Evolutionary conservation across 768 basidiomycete genomes (phyloP).

Genomic region (Galerina marginata): DNA sequence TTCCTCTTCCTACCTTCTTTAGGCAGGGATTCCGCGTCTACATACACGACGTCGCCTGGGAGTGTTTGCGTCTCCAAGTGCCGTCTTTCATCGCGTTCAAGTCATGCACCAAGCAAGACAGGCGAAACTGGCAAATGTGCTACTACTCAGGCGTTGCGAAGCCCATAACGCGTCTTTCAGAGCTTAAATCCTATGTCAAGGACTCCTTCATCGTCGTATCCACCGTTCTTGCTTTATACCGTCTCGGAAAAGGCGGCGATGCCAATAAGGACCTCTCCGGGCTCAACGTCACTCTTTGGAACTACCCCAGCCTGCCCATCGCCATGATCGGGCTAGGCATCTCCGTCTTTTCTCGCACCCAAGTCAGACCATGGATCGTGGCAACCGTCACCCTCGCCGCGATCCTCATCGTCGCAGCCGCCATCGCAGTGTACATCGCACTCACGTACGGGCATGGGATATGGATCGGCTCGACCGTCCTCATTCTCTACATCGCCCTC

Average conservation of each 20-base stretch:
- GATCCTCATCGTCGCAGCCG: neutral
- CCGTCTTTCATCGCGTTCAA: slow-evolving; percentile 5
- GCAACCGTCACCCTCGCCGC: neutral
- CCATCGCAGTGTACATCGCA: slow-evolving; percentile 4
- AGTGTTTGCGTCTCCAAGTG: slow-evolving; percentile 1
- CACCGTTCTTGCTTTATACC: no score
- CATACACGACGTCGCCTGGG: slow-evolving; percentile 9
- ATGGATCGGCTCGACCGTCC: neutral
- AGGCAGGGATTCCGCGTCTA: neutral
- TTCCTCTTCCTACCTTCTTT: slow-evolving; percentile 2
- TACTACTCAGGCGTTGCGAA: slow-evolving; percentile 5
- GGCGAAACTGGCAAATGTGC: neutral
- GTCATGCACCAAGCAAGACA: neutral
- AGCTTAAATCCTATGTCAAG: no score
- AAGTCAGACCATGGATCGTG: slow-evolving; percentile 3
- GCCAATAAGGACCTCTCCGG: slow-evolving; percentile 3
- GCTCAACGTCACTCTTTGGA: slow-evolving; percentile 5
- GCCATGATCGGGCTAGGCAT: slow-evolving; percentile 9
- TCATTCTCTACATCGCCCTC: neutral
- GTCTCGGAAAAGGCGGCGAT: no score
- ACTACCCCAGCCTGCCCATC: slow-evolving; percentile 11
- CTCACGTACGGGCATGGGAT: neutral
- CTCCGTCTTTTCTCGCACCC: slow-evolving; percentile 3
- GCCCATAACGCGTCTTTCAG: neutral
- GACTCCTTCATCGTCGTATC: no score